Evolutionary conservation across 441 rosid species (phyloP).

Genomic region (Adansonia madagascariensis): DNA sequence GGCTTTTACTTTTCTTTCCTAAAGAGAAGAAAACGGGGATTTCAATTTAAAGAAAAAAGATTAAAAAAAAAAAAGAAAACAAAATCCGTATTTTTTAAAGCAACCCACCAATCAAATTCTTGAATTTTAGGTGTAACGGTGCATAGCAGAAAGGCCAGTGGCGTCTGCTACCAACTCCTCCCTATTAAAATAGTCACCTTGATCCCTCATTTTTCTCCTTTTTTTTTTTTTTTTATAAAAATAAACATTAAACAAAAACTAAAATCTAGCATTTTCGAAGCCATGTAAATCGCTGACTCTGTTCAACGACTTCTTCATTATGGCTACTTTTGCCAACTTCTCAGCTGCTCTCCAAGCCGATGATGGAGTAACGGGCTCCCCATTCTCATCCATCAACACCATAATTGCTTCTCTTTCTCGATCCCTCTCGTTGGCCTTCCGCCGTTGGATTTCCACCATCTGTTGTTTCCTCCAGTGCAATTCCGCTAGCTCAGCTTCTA

Average conservation of each 20-base stretch:
- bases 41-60: neutral
- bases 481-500: constrained; percentile 59
- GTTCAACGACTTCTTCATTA: constrained; percentile 56
- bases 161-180: constrained; percentile 37
- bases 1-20: neutral
- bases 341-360: constrained; percentile 77
- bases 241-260: constrained; percentile 14
- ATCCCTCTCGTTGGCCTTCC: constrained; percentile 50
- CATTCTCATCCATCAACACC: constrained; percentile 56
- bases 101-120: constrained; percentile 17
- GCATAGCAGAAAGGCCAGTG: constrained; percentile 34
- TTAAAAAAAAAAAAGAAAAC: too few relatives aligned
- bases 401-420: constrained; percentile 23
- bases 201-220: neutral
- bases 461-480: constrained; percentile 58
- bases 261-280: constrained; percentile 73
- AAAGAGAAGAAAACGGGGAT: neutral
- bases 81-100: neutral
- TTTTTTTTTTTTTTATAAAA: neutral
- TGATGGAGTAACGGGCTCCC: constrained; percentile 63
- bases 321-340: constrained; percentile 59
- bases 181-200: neutral
- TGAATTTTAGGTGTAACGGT: neutral
- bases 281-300: constrained; percentile 67
- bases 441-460: constrained; percentile 44